Base-by-base conservation (phyloP, 108 stramenopile species). In the Cyclotella distinguenda region DNA sequence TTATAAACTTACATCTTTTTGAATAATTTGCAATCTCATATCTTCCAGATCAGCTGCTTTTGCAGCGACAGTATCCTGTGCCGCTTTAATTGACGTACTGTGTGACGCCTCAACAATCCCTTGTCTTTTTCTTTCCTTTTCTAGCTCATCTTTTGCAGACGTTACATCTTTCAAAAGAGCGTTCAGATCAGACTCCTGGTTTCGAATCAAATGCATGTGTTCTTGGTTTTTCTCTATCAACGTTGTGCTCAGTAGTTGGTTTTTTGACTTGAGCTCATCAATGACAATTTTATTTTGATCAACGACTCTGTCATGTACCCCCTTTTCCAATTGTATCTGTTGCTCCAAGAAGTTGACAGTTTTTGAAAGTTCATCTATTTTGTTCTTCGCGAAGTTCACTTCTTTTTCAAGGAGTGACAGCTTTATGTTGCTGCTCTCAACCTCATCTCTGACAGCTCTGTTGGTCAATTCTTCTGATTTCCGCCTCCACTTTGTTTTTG, bases 1-100 rank as follows among this genome's bases (percentile, higher is more conserved):
- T n/a, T n/a, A n/a, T n/a, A 38, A 7, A 59, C 68, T 70, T 42
- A 70, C 67, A 31, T 76, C 75, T 57, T 68, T 76, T 42, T 52
- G 33, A n/a, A 56, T 38, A 21, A 47, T 16, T 42, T 76, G 38
- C 21, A 58, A 11, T 35, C 51, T 76, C 23, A 66, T 31, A 30
- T 62, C 44, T 18, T 76, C 38, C 7, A 76, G 67, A 11, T 63
- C 27, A 2, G 52, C 65, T 18, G 31, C 25, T 25, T 57, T 25
- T 33, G 42, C 23, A 18, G 62, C 4, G 11, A 28, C 42, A 26
- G 45, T n/a, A 6, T 55, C 26, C 21, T 63, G 54, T 18, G 39
- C 46, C 26, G 63, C 30, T 58, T 76, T n/a, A 34, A 6, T 22
- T 34, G 61, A 34, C 12, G 62, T 31, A 27, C 30, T 10, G 2